Evolutionary conservation across 2,329 filamentous ascomycete genomes (phyloP).

Genomic region (Hypomyces rosellus): DNA sequence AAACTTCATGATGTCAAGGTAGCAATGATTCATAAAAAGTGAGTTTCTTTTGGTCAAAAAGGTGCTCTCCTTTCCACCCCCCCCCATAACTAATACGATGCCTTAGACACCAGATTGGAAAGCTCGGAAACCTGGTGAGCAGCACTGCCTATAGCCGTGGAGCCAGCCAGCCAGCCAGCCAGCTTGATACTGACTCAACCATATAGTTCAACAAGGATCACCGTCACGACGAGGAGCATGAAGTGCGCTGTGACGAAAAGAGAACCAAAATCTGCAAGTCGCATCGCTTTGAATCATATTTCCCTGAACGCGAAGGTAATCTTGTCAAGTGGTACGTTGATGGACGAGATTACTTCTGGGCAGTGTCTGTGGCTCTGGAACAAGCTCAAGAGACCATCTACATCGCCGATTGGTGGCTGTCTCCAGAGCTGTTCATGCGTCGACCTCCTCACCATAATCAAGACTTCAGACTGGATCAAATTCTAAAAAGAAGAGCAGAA

Average conservation of each 20-base stretch:
- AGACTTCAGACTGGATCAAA: constrained; percentile 78
- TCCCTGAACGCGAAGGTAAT: constrained; percentile 79
- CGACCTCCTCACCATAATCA: constrained; percentile 77
- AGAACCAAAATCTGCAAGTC: constrained; percentile 62
- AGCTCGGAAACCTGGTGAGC: constrained; percentile 54
- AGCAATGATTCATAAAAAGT: constrained; percentile 54
- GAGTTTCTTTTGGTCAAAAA: constrained; percentile 12
- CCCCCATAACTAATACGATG: neutral
- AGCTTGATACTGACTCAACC: constrained; percentile 2
- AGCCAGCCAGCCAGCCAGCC: no score
- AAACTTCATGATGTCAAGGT: constrained; percentile 53
- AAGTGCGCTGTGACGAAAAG: constrained; percentile 76
- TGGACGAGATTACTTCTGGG: constrained; percentile 90
- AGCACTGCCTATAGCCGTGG: neutral
- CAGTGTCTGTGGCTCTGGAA: constrained; percentile 85
- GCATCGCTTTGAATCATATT: constrained; percentile 85
- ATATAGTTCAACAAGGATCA: constrained; percentile 73
- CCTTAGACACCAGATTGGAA: constrained; percentile 49
- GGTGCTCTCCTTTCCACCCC: neutral
- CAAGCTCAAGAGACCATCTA: constrained; percentile 89
- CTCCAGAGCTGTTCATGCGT: constrained; percentile 78
- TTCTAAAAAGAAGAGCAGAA: constrained; percentile 84
- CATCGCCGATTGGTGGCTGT: constrained; percentile 96
- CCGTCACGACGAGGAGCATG: constrained; percentile 89
- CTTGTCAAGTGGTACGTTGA: constrained; percentile 96